These are phyloP conservation scores for Candida golubevii DNA, from an alignment of 805 yeast species.

Conservation along the genomic window DNA sequence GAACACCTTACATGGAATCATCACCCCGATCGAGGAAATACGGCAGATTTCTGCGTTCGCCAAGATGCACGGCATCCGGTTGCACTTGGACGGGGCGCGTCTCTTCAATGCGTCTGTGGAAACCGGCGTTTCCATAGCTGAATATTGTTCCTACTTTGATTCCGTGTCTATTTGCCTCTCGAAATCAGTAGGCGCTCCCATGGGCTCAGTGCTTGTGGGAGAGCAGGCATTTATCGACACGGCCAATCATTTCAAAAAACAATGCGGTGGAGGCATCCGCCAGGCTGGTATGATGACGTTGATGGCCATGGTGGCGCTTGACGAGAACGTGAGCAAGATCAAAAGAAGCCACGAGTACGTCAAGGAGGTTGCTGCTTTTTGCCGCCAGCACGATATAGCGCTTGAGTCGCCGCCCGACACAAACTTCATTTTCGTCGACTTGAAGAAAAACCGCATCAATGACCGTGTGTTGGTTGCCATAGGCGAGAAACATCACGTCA, in stretches of 20 bases:
- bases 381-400: constrained; percentile 48
- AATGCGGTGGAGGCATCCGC: constrained; percentile 90
- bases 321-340: constrained; percentile 63
- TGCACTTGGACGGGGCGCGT: constrained; percentile 96
- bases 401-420: constrained; percentile 77
- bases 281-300: constrained; percentile 78
- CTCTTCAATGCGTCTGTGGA: constrained; percentile 85
- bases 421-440: constrained; percentile 76
- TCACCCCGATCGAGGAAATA: constrained; percentile 78
- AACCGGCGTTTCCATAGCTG: constrained; percentile 61
- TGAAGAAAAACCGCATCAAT: constrained; percentile 49
- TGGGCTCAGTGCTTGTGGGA: constrained; percentile 86
- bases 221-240: constrained; percentile 50
- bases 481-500: constrained; percentile 58
- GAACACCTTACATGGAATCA: constrained; percentile 80
- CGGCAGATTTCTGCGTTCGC: constrained; percentile 69
- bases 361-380: constrained; percentile 49
- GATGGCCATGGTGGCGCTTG: constrained; percentile 78
- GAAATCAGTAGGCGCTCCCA: constrained; percentile 89
- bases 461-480: constrained; percentile 49
- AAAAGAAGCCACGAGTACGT: constrained; percentile 49
- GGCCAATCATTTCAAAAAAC: constrained; percentile 85
- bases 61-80: constrained; percentile 47
- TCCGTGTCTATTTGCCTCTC: constrained; percentile 88
- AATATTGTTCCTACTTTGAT: constrained; percentile 76